These are phyloP conservation scores for Apodospora peruviana DNA, from an alignment of 495 filamentous ascomycete species.

Conservation along the genomic window DNA sequence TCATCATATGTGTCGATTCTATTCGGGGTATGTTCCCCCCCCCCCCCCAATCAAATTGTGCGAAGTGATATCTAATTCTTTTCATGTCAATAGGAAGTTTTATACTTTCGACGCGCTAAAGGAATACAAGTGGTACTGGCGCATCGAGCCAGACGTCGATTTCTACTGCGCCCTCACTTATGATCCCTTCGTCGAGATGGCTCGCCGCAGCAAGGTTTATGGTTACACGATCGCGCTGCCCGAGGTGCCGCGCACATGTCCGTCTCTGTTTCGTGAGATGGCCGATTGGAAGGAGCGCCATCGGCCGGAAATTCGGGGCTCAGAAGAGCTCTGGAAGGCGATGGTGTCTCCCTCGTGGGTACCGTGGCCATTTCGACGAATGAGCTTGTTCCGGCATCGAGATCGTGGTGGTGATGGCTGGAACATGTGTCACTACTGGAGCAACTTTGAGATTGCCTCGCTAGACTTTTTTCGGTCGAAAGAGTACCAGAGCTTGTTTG, in stretches of 20 bases:
- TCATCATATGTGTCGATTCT: conserved; percentile 97
- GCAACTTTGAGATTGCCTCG: conserved; percentile 53
- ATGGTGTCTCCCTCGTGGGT: conserved; percentile 32
- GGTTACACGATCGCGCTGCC: conserved; percentile 48
- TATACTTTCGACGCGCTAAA: conserved; percentile 37
- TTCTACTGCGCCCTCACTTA: conserved; percentile 51
- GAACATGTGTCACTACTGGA: conserved; percentile 54
- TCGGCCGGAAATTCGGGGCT: too few relatives aligned
- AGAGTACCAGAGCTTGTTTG: conserved; percentile 44
- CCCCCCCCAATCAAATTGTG: not conserved
- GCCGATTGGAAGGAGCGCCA: conserved; percentile 36
- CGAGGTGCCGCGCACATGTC: conserved; percentile 45
- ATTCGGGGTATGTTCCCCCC: conserved; percentile 65
- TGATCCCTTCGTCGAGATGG: conserved; percentile 52
- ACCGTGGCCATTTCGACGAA: conserved; percentile 33
- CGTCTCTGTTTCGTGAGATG: conserved; percentile 42
- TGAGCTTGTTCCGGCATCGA: conserved; percentile 33
- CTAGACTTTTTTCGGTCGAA: conserved; percentile 47
- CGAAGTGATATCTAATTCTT: not conserved
- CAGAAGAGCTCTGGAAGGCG: conserved; percentile 36
- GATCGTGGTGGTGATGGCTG: conserved; percentile 35
- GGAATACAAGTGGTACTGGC: conserved; percentile 51
- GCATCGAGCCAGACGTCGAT: conserved; percentile 47
- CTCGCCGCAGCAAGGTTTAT: conserved; percentile 44
- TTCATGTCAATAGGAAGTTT: conserved; percentile 50